phyloP scores from a whole-genome alignment of 2,329 filamentous ascomycete species.

The Coniochaeta sp. region DNA sequence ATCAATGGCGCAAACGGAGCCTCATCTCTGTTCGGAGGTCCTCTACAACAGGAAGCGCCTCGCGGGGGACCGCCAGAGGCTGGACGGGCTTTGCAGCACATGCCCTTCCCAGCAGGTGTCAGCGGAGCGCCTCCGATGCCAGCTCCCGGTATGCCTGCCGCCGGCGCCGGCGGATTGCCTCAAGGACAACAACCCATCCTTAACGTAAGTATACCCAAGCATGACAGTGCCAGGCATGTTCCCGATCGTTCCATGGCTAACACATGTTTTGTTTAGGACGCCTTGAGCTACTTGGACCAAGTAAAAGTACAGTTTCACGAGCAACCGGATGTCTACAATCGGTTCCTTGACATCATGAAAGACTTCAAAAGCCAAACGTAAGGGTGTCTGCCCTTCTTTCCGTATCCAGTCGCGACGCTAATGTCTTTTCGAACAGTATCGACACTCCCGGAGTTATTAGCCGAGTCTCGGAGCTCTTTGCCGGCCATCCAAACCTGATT shows the following conservation, averaged over 20 bases:
- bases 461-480: conserved; percentile 89
- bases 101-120: conserved; percentile 42
- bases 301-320: conserved; percentile 98
- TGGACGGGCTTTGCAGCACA: conserved; percentile 54
- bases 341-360: conserved; percentile 98
- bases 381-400: conserved; percentile 25
- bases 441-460: conserved; percentile 97
- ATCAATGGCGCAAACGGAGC: conserved; percentile 53
- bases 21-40: conserved; percentile 61
- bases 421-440: conserved; percentile 46
- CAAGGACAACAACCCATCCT: conserved; percentile 82
- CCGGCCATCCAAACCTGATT: conserved; percentile 89
- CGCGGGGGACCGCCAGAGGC: conserved; percentile 47
- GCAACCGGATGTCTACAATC: conserved; percentile 94
- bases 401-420: conserved; percentile 5
- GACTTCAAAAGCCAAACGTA: conserved; percentile 97
- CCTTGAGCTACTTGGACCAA: conserved; percentile 92
- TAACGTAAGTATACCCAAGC: conserved; percentile 43
- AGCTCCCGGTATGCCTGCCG: conserved; percentile 15
- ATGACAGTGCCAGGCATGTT: neutral
- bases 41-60: conserved; percentile 48
- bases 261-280: conserved; percentile 38
- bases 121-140: conserved; percentile 21
- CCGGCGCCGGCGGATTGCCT: conserved; percentile 49
- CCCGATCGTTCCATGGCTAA: neutral